Evolutionary conservation across 352 stramenopile genomes (phyloP).

Genomic region (Phytophthora citricola): DNA sequence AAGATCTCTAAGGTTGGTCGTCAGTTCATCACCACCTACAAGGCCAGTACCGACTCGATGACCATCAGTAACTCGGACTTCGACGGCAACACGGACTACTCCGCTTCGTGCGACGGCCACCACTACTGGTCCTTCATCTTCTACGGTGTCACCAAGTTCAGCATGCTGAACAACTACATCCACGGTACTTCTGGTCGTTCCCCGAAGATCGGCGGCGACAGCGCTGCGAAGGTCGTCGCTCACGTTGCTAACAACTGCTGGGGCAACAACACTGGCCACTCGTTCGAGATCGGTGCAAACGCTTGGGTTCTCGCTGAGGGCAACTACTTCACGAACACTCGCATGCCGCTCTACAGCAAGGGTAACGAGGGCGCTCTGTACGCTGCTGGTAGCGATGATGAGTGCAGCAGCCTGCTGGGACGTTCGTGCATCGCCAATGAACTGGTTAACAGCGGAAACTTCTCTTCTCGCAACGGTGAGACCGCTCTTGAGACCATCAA

Average conservation of each 20-base stretch:
- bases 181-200: slow-evolving; percentile 45
- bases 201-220: slow-evolving; percentile 28
- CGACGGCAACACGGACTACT: slow-evolving; percentile 46
- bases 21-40: slow-evolving; percentile 46
- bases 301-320: slow-evolving; percentile 45
- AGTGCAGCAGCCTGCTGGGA: slow-evolving; percentile 27
- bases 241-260: slow-evolving; percentile 56
- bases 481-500: slow-evolving; percentile 24
- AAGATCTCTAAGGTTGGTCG: slow-evolving; percentile 42
- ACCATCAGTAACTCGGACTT: slow-evolving; percentile 63
- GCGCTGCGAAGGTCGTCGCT: slow-evolving; percentile 17
- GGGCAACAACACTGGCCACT: slow-evolving; percentile 43
- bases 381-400: slow-evolving; percentile 4
- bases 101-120: slow-evolving; percentile 45
- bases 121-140: slow-evolving; percentile 55
- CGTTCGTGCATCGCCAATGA: slow-evolving; percentile 35
- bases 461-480: slow-evolving; percentile 24
- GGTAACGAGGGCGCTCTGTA: slow-evolving; percentile 18
- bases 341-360: slow-evolving; percentile 26
- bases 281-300: slow-evolving; percentile 40
- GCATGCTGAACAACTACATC: slow-evolving; percentile 47
- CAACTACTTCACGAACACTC: slow-evolving; percentile 50
- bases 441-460: slow-evolving; percentile 34
- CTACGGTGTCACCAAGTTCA: slow-evolving; percentile 33
- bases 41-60: slow-evolving; percentile 33